Percentiles rank a stretch among this genome's conserved stretches.
Evolutionary conservation across 139 green algal species (phyloP).

Genomic region (Picochlorum costavermella): DNA sequence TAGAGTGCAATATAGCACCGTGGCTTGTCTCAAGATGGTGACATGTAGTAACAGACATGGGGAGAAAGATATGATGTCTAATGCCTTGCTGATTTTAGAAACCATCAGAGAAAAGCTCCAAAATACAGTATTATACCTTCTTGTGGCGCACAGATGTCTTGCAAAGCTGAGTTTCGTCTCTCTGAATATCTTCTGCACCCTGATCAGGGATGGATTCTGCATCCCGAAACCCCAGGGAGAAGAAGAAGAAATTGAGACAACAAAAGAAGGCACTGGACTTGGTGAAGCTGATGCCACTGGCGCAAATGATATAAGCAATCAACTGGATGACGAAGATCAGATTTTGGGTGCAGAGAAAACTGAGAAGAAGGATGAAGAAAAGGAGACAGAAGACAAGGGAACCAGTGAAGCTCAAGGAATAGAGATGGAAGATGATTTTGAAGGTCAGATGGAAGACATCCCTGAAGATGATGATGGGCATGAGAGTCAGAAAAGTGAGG

Average conservation of each 20-base stretch:
- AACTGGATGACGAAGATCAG: conserved; percentile 89
- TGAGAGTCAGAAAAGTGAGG: conserved; percentile 42
- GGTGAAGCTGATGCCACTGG: conserved; percentile 64
- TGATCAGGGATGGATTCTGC: conserved; percentile 90
- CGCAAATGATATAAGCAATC: conserved; percentile 82
- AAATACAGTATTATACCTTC: conserved; percentile 23
- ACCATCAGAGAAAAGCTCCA: conserved; percentile 37
- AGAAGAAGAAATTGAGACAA: conserved; percentile 34
- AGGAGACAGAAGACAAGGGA: conserved; percentile 32
- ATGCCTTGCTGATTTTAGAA: conserved; percentile 34
- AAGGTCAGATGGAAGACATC: conserved; percentile 73
- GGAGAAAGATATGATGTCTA: neutral
- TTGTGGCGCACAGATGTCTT: conserved; percentile 52
- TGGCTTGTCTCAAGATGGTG: neutral
- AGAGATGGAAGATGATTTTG: conserved; percentile 98
- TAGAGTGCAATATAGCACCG: too few relatives aligned
- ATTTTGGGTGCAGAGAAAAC: conserved; percentile 75
- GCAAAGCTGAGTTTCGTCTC: conserved; percentile 80
- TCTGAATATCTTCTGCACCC: conserved; percentile 57
- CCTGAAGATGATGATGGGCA: conserved; percentile 46
- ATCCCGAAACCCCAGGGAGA: conserved; percentile 14
- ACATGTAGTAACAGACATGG: neutral
- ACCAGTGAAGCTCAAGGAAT: conserved; percentile 46
- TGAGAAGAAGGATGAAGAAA: conserved; percentile 34
- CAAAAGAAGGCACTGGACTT: conserved; percentile 73